Base-by-base conservation (phyloP, 345 rosid species). In the Xanthoceras sorbifolium region DNA sequence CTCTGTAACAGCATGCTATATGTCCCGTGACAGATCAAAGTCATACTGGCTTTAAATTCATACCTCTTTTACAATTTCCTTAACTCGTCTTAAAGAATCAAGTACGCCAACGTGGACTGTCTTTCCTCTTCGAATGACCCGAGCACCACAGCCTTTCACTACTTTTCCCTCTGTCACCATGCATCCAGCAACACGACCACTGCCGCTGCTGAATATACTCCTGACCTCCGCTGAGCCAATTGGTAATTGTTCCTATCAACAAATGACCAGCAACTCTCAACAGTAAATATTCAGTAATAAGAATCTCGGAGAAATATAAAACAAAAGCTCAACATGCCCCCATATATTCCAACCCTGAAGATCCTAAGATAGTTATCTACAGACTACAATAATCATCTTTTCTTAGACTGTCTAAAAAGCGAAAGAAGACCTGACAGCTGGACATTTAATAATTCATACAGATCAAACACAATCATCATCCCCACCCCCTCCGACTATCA, bases 111-210 rank as follows among this genome's bases (percentile, higher is more conserved):
- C 89, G 70, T 90, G 88, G 67, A 90, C 88, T 46, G 81, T 74
- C 82, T 90, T 92, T 68, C 90, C 82, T 54, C 88, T 93, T 76
- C 97, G 90, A 74, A 82, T 52, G 38, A 96, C 94, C 67, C 85
- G 91, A 78, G 92, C 84, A 61, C 99, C 97, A 84, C 98, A 93
- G 67, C 87, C 98, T 86, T 91, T 89, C 76, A 86, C 88, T 71
- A 96, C 79, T 79, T 91, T 93, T 57, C 99, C 99, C 78, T 93
- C 98, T 17, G 83, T 89, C 65, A 93, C 94, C 94, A 96, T 92
- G 88, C 99, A 96, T 75, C 99, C 99, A 77, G 99, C 99, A 84
- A 87, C 95, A 81, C 92, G 98, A 62, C 97, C 97, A 77, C 99
- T 96, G 52, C 99, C 99, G 77, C 99, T 96, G 85, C 94, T 90